Percentiles rank a stretch among this genome's conserved stretches.
phyloP scores from a whole-genome alignment of 768 basidiomycete species.

The Terana coerulea region DNA sequence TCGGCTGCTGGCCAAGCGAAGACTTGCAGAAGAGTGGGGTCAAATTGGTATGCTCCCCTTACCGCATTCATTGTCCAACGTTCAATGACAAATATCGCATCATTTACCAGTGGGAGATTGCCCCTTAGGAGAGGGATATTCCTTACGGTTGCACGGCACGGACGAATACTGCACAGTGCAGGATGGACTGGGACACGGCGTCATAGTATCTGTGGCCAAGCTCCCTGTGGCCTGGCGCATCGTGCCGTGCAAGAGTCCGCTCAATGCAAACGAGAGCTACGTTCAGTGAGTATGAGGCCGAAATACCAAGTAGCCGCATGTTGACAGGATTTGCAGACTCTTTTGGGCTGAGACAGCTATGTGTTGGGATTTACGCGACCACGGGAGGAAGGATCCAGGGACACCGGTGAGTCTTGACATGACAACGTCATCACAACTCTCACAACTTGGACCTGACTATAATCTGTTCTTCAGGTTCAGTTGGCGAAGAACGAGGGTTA shows the following conservation, averaged over 20 bases:
- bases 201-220: background rate
- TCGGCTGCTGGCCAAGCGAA: constrained; percentile 1
- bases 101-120: constrained; percentile 4
- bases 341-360: constrained; percentile 4
- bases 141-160: constrained; percentile 3
- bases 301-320: background rate
- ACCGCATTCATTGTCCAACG: background rate
- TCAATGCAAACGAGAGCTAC: background rate
- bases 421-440: background rate
- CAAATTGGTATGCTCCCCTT: background rate
- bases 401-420: background rate
- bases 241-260: background rate
- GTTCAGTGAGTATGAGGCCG: constrained; percentile 1
- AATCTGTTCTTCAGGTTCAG: background rate
- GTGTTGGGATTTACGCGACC: constrained; percentile 4
- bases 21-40: background rate
- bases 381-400: background rate
- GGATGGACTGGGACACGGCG: background rate
- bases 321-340: background rate
- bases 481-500: background rate
- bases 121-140: constrained; percentile 1
- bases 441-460: background rate
- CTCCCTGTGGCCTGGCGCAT: constrained; percentile 9
- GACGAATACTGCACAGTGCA: constrained; percentile 9
- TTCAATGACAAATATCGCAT: too few species aligned